phyloP scores from a whole-genome alignment of 2,329 filamentous ascomycete genomes.

The Fusarium solani-melongenae region DNA sequence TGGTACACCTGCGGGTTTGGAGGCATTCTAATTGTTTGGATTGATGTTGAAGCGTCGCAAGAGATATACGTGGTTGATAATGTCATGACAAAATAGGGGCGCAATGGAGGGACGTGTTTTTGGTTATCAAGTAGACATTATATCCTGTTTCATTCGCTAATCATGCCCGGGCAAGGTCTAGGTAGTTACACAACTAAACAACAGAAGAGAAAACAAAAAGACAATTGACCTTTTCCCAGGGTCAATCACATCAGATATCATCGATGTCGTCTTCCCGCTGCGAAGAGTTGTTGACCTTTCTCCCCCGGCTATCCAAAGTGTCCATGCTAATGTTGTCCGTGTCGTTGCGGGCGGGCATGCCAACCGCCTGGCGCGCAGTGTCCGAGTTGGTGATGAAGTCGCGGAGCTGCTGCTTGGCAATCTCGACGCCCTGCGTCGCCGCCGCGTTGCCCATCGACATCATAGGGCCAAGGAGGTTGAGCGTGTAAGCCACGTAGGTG shows the following conservation, averaged over 20 bases:
- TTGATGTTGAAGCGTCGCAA: neutral
- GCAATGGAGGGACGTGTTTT: slow-evolving; percentile 7
- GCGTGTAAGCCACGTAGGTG: slow-evolving; percentile 89
- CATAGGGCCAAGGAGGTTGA: slow-evolving; percentile 97
- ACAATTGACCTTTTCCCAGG: slow-evolving; percentile 40
- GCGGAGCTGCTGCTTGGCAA: slow-evolving; percentile 89
- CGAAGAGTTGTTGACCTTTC: slow-evolving; percentile 53
- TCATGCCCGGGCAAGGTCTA: slow-evolving; percentile 28
- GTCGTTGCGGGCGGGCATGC: slow-evolving; percentile 69
- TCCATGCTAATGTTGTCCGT: slow-evolving; percentile 67
- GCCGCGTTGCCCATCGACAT: slow-evolving; percentile 94
- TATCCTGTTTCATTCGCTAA: slow-evolving; percentile 42
- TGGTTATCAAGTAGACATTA: slow-evolving; percentile 42
- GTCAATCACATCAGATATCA: slow-evolving; percentile 64
- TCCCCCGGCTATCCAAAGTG: slow-evolving; percentile 69
- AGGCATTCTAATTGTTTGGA: slow-evolving; percentile 69
- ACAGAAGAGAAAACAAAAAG: slow-evolving; percentile 15
- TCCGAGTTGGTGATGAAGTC: slow-evolving; percentile 93
- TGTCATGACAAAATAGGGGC: neutral
- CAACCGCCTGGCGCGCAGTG: slow-evolving; percentile 83
- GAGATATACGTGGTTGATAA: neutral
- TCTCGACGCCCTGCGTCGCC: slow-evolving; percentile 84
- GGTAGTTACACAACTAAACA: slow-evolving; percentile 18
- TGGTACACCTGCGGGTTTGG: slow-evolving; percentile 75
- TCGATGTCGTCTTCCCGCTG: slow-evolving; percentile 66